Evolutionary conservation across 208 protist genomes (phyloP).

Genomic region (Leishmania guyanensis): DNA sequence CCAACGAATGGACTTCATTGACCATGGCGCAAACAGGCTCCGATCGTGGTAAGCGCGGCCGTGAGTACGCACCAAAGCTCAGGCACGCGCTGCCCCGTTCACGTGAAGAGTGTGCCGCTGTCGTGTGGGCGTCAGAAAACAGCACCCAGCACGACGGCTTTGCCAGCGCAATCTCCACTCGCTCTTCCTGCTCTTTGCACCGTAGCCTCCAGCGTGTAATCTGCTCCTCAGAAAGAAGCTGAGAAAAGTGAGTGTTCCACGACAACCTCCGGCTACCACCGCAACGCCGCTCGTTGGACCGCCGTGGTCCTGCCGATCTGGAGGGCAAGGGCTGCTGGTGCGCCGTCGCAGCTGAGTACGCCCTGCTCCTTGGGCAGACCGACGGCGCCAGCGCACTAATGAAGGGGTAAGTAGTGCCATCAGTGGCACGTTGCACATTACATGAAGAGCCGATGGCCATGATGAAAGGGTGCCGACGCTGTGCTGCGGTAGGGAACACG

Average conservation of each 20-base stretch:
- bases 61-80: not conserved
- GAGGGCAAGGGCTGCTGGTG: not conserved
- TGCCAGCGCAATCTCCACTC: slow-evolving; percentile 22
- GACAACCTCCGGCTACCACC: not conserved
- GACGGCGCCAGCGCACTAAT: not conserved
- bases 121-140: not conserved
- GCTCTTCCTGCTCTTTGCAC: slow-evolving; percentile 22
- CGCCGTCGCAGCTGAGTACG: not conserved
- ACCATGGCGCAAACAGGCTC: not conserved
- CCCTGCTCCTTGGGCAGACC: not conserved
- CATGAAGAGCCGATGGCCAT: slow-evolving; percentile 25
- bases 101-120: not conserved
- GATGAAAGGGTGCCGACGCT: not conserved
- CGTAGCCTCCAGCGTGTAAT: slow-evolving; percentile 19
- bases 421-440: not conserved
- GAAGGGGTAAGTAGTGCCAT: not conserved
- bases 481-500: not conserved
- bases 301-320: not conserved
- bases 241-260: not conserved
- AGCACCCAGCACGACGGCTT: not conserved
- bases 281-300: not conserved
- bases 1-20: not conserved
- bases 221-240: slow-evolving; percentile 24
- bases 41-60: not conserved
- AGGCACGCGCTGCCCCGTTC: not conserved